phyloP scores from a whole-genome alignment of 257 asterid genomes.

The Ligustrum vulgare region DNA sequence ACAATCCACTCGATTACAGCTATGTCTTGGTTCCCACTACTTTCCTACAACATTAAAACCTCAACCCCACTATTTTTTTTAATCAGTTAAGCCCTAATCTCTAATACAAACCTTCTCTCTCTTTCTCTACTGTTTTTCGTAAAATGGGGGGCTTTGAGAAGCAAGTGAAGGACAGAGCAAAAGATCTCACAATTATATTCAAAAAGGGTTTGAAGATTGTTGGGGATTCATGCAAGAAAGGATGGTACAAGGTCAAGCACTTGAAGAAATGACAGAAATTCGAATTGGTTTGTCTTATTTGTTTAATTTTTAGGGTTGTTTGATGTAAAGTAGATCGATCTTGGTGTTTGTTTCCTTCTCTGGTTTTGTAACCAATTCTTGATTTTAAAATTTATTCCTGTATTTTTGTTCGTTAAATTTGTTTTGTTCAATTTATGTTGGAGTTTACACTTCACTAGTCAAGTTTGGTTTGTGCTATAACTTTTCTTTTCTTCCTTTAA shows the following conservation, averaged over 20 bases:
- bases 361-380: background rate
- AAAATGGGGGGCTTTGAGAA: slow-evolving; percentile 50
- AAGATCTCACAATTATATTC: slow-evolving; percentile 35
- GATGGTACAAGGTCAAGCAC: slow-evolving; percentile 61
- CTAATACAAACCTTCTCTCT: background rate
- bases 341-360: background rate
- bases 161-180: slow-evolving; percentile 57
- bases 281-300: background rate
- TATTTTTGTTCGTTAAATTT: background rate
- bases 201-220: slow-evolving; percentile 54
- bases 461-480: too few species aligned
- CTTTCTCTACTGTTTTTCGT: background rate
- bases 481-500: too few species aligned
- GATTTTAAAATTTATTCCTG: background rate
- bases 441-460: too few species aligned
- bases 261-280: slow-evolving; percentile 24
- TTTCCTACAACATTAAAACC: slow-evolving; percentile 14
- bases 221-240: slow-evolving; percentile 58
- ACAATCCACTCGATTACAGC: slow-evolving; percentile 8
- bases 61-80: background rate
- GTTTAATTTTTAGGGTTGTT: background rate
- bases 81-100: background rate
- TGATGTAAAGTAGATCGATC: background rate
- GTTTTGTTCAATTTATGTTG: too few species aligned
- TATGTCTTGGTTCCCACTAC: slow-evolving; percentile 39